Conservation (phyloP, 345 rosid species). For the Firmiana major region DNA sequence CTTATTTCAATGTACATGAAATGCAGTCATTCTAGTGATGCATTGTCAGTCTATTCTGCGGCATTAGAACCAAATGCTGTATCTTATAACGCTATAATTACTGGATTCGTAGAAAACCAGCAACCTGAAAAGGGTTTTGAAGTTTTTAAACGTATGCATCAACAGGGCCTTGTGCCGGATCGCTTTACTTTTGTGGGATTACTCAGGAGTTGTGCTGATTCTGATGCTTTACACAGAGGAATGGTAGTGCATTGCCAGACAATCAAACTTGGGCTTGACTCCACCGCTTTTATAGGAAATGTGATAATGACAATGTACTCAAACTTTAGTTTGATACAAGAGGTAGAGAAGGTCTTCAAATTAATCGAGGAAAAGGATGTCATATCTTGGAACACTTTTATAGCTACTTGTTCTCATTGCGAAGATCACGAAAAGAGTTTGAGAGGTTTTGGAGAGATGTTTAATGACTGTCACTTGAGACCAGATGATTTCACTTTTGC, state of each 20-base stretch:
- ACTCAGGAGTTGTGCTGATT: constrained; percentile 30
- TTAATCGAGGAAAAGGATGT: constrained; percentile 40
- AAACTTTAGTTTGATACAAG: constrained; percentile 31
- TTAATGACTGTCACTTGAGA: constrained; percentile 10
- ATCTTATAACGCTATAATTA: constrained; percentile 50
- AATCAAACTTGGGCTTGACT: constrained; percentile 39
- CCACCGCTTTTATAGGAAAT: constrained; percentile 44
- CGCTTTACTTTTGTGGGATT: constrained; percentile 44
- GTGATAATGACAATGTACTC: constrained; percentile 51
- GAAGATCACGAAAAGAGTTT: constrained; percentile 42
- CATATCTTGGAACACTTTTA: constrained; percentile 53
- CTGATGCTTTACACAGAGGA: constrained; percentile 28
- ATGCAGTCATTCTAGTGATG: constrained; percentile 39
- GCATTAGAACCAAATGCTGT: constrained; percentile 36
- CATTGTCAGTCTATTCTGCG: constrained; percentile 26
- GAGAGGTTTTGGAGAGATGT: constrained; percentile 39
- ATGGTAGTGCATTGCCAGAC: constrained; percentile 41
- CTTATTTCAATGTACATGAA: constrained; percentile 61
- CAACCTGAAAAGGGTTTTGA: constrained; percentile 38
- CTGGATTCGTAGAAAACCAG: constrained; percentile 51
- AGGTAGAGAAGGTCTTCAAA: constrained; percentile 40
- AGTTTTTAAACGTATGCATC: constrained; percentile 36
- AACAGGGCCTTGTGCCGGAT: constrained; percentile 40
- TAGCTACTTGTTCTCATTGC: constrained; percentile 43
- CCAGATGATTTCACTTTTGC: constrained; percentile 56